These are phyloP conservation scores for Calonectria pteridis DNA, from an alignment of 2,329 filamentous ascomycete genomes.

Conservation along the genomic window DNA sequence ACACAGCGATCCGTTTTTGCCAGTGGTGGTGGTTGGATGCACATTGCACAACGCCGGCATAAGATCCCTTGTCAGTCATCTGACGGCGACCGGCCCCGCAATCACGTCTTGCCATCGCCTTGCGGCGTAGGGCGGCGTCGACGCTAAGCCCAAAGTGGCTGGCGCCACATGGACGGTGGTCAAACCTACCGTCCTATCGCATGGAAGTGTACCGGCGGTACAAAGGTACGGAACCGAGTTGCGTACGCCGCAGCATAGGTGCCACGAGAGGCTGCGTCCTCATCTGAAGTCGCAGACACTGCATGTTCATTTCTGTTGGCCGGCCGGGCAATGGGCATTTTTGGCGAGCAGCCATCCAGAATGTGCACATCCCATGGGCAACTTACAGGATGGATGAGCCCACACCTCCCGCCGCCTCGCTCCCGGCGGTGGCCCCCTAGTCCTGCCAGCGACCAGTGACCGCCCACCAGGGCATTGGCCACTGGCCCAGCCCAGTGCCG, in stretches of 20 bases:
- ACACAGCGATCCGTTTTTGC: neutral
- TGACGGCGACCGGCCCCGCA: neutral
- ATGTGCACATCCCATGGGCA: neutral
- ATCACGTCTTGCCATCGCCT: neutral
- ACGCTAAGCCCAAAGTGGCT: neutral
- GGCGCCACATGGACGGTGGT: slow-evolving; percentile 18
- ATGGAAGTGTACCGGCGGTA: neutral
- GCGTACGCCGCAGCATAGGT: neutral
- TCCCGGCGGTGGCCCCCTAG: neutral
- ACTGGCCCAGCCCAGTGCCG: slow-evolving; percentile 26
- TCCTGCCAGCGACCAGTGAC: neutral
- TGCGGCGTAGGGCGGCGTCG: slow-evolving; percentile 16
- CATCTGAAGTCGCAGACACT: neutral
- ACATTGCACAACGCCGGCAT: neutral
- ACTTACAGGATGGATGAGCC: neutral
- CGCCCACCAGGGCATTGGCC: slow-evolving; percentile 5
- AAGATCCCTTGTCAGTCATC: slow-evolving; percentile 14
- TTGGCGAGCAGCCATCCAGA: neutral
- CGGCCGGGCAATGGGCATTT: neutral
- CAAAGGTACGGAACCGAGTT: neutral
- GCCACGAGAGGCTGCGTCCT: neutral
- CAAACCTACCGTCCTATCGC: slow-evolving; percentile 15
- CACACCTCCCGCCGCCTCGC: neutral
- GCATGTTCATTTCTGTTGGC: neutral
- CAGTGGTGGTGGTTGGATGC: neutral